Base-by-base conservation (phyloP, 1,139 yeast genomes). In the Geotrichum cucujoidarum region DNA sequence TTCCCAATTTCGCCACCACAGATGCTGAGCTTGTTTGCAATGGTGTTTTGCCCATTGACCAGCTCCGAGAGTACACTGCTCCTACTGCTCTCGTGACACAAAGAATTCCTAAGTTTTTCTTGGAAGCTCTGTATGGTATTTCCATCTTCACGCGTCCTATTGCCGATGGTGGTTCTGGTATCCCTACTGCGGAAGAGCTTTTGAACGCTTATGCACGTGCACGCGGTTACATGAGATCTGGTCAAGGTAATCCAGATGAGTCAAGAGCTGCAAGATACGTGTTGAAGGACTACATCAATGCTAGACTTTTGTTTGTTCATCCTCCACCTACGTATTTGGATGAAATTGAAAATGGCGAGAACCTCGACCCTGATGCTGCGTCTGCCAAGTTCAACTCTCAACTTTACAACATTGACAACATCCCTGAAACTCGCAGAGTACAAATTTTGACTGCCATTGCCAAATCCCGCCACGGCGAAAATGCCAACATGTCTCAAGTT, bases 11-110 rank as follows among this genome's bases (percentile, higher is more conserved):
- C 66, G 97, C 98, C 17, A 86, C 86, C 64, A 87, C 97, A 22
- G 89, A 90, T 62, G 97, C 95, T 58, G 99, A 94, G 62, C 77
- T 94, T 60, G 98, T 94, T 0, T 89, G 97, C 72, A 88, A 89
- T 63, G 99, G 99, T 76, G 96, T 94, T 10, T 75, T 94, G 52
- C 98, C 99, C 18, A 92, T 94, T 60, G 98, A 94, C 70, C 98
- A 94, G 69, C 75, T 94, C 54, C 79, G 97, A 63, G 98, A 94
- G 61, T 83, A 80, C 64, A 81, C 94, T n/a, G 95, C 95, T 0
- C 98, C 99, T 8, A 75, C 82, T 3, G 81, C 90, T 43, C 71
- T 94, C 33, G 94, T 92, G 14, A 81, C 94, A 45, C 85, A 85
- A 62, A 76, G 98, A 62, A 78, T 94, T 50, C 98, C 99, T 25